These are phyloP conservation scores for Trichoderma simmonsii DNA, from an alignment of 2,329 filamentous ascomycete species.

Conservation along the genomic window DNA sequence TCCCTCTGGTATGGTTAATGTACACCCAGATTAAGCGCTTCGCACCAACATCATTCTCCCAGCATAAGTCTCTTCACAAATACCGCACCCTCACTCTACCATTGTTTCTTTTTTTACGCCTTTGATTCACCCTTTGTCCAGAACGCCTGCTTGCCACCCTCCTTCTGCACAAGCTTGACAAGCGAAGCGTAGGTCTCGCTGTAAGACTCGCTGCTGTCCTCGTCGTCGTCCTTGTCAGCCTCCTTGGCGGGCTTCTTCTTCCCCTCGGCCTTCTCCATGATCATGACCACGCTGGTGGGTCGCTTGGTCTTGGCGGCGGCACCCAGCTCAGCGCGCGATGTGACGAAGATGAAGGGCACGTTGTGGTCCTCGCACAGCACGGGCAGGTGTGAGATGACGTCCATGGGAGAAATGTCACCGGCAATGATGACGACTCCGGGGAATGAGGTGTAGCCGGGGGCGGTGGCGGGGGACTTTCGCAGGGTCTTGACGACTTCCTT, in stretches of 20 bases:
- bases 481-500: constrained; percentile 99
- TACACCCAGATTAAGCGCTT: constrained; percentile 34
- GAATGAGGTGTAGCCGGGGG: constrained; percentile 60
- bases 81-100: not conserved
- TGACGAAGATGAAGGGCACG: constrained; percentile 94
- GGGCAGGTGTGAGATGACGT: constrained; percentile 97
- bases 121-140: constrained; percentile 42
- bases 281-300: constrained; percentile 95
- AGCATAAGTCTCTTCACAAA: not conserved
- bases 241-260: constrained; percentile 45
- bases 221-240: constrained; percentile 44
- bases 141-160: constrained; percentile 56
- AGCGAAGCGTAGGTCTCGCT: constrained; percentile 62
- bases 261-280: constrained; percentile 55
- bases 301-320: constrained; percentile 92
- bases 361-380: constrained; percentile 98
- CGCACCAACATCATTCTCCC: constrained; percentile 2
- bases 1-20: constrained; percentile 33
- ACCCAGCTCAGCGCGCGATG: constrained; percentile 87
- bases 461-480: constrained; percentile 77
- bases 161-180: constrained; percentile 64
- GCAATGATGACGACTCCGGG: constrained; percentile 86
- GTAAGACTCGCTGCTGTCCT: constrained; percentile 58
- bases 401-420: constrained; percentile 96
- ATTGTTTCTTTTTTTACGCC: constrained; percentile 18